Evolutionary conservation across 164 flowering plant species (phyloP), one percentile per base, ranked within the genome.

Genomic region (Euptelea pleiosperma): DNA sequence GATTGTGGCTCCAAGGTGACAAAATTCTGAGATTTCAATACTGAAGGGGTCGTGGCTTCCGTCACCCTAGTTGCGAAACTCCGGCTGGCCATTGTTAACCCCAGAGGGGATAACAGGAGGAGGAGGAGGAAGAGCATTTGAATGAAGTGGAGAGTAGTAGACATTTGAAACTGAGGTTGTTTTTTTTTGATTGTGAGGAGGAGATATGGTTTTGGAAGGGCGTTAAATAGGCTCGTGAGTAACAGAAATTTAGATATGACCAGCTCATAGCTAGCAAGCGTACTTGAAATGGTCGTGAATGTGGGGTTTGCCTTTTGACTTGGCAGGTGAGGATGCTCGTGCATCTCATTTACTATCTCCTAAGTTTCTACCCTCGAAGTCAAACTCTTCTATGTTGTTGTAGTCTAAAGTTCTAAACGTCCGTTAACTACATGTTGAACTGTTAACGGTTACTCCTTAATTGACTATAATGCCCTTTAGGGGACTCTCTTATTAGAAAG

Each of bases 151-250:
- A 35, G 26, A 28, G 30, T 56, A 55, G 22, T 44, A 16, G 55
- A 49, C 58, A 67, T 67, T 45, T 43, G 18, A 15, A 8, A 4
- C 2, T 30, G 2, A 16, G 12, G 28, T 2, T 11, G n/a, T 6
- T 51, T 41, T 42, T 29, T n/a, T n/a, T n/a, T n/a, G n/a, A n/a
- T n/a, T n/a, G n/a, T n/a, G n/a, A n/a, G n/a, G n/a, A n/a, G n/a
- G n/a, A n/a, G n/a, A n/a, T n/a, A n/a, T n/a, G n/a, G n/a, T n/a
- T n/a, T n/a, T n/a, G 26, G 33, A 30, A 19, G 22, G 55, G 51
- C 34, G 31, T 67, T 72, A 64, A 72, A 69, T 55, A 40, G 62
- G 67, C 64, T 74, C 78, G 65, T 74, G 81, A 76, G 52, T 52
- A 58, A 43, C 52, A 48, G 52, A 16, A 22, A 30, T 42, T 31